Base-by-base conservation (phyloP, 2,329 filamentous ascomycete species). In the Calonectria pteridis region DNA sequence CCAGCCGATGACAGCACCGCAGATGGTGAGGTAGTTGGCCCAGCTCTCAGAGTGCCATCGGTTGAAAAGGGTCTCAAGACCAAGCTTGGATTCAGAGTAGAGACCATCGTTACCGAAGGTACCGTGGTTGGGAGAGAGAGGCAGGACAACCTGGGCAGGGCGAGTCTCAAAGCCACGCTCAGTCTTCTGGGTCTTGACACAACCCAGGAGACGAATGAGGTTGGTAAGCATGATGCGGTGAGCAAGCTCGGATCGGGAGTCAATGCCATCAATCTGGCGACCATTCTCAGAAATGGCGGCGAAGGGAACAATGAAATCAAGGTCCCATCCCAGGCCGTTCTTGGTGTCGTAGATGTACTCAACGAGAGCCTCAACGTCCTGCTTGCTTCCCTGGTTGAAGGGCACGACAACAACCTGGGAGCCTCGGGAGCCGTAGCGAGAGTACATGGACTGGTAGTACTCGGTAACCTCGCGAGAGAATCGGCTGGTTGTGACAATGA, bases 151-250 rank as follows among this genome's bases (percentile, higher is more conserved):
- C 85, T 99, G 97, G 31, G 97, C 97, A 63, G 97, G 97, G 49
- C 97, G 94, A 40, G 97, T 99, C 87, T 98, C 95, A 81, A 97
- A 98, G 72, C 94, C 95, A 78, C 94, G 93, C 77, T 93, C 90
- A 33, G 93, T 90, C 89, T 99, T 99, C 85, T 98, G 94, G 7
- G 92, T 87, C 90, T 98, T 99, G 86, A 99, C 93, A 76, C 88
- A 92, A 80, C 97, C 97, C 69, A 99, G 90, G 74, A 99, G 93
- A 79, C 97, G 95, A 76, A 98, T 89, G 13, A 99, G 89, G 86
- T 99, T 99, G 82, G 97, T 99, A 84, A 99, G 89, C 97, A 99
- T 98, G 88, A 99, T 98, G 77, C 97, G 95, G 85, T 99, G 97
- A 78, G 97, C 97, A 76, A 99, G 92, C 88, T 99, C 97, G 18